Base-by-base conservation (phyloP, 2,329 filamentous ascomycete genomes). In the Kalaharituber pfeilii region DNA sequence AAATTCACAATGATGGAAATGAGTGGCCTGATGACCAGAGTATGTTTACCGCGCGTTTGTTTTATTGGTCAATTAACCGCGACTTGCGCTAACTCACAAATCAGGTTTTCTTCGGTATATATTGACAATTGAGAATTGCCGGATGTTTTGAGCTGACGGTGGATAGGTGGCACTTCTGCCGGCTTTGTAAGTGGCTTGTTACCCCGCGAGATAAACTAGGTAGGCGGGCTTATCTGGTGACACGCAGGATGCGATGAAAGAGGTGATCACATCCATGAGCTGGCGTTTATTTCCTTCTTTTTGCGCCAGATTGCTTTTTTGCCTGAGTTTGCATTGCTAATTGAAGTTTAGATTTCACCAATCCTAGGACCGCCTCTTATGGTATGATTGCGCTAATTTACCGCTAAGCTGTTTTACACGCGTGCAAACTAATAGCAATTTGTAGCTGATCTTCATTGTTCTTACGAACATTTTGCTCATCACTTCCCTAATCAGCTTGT, bases 401-500 rank as follows among this genome's bases (percentile, higher is more conserved):
- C 18, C 22, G 42, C 42, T 47, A 22, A 47, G 18, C 25, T 47
- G 18, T 47, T 18, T 47, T 15, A 13, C 33, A 39, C 33, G 20
- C 8, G 13, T 39, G 33, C 33, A 8, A 18, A 39, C 33, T 39
- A 39, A 39, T 39, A 18, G 13, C 33, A 18, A 39, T 39, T 18
- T 39, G 33, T 54, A 71, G 70, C 73, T 86, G 58, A 73, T 86
- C 50, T 89, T 89, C 67, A 77, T 89, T 58, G 82, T 76, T 24
- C 72, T 89, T 64, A 86, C 82, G 44, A 84, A 84, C 55, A 85
- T 89, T 62, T 72, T 91, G 6, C 74, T 91, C 28, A 82, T 86
- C 69, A 85, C 84, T 50, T 84, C 81, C 20, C 70, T 88, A 59
- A 87, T 85, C 33, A 82, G 81, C 72, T 80, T 87, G 70, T 72